Evolutionary conservation across 306 rosid species (phyloP), one percentile per base, ranked within the genome.

Genomic region (Prunus armeniaca): DNA sequence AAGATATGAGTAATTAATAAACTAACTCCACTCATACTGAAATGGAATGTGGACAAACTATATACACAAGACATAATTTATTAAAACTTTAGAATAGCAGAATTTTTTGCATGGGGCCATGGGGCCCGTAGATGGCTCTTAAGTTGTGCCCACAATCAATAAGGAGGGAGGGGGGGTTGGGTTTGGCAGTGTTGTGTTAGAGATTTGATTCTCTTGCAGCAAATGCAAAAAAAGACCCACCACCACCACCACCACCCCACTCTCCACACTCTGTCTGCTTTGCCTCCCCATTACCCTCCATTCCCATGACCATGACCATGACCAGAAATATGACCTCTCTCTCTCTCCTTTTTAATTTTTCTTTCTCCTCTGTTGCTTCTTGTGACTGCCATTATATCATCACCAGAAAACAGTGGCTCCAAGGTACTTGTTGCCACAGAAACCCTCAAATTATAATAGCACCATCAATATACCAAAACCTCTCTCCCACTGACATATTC

Each of bases 81-180:
- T 56, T 49, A 47, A 30, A 24, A 64, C 34, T 22, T 20, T 10
- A 24, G 18, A 54, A 27, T 18, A 67, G 38, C 62, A 70, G 27
- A 65, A 56, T 20, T 43, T 49, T 54, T 49, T 78, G 76, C 71
- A 74, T 64, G 73, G 82, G 75, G 67, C 71, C 84, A 65, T 76
- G 65, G 68, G 75, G 56, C 69, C 78, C 60, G 15, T 43, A 74
- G 76, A 81, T 71, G 72, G 64, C 69, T 81, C 46, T 71, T 71
- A 79, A 81, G 76, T 24, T 80, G 85, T 85, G 85, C 28, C 86
- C 87, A 76, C 84, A 80, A 74, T 85, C 79, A 79, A 81, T 84
- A 72, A 60, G 78, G 51, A 69, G 69, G 56, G 55, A 51, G 57
- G 20, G 67, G 38, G 78, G 51, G 76, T 75, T 73, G 84, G 77